phyloP scores from a whole-genome alignment of 768 basidiomycete genomes.

The Tephrocybe sp. region DNA sequence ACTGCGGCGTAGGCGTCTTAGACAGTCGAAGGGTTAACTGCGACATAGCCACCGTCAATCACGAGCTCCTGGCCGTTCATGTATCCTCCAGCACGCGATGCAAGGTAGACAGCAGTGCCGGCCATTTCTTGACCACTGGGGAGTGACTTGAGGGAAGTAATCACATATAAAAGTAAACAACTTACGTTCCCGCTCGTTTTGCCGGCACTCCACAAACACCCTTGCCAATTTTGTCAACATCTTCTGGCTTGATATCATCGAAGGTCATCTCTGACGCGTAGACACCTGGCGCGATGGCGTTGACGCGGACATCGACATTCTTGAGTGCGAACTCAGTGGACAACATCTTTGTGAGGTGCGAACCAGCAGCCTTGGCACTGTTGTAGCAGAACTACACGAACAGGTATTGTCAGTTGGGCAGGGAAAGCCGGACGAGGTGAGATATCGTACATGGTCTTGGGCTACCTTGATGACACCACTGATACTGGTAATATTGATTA shows the following conservation, averaged over 20 bases:
- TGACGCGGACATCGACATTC: constrained; percentile 65
- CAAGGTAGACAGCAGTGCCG: constrained; percentile 74
- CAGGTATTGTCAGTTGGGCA: not conserved
- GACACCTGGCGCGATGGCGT: constrained; percentile 73
- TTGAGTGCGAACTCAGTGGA: constrained; percentile 74
- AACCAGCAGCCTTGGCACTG: constrained; percentile 73
- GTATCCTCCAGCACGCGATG: constrained; percentile 69
- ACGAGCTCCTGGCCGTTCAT: constrained; percentile 77
- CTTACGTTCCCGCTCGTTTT: constrained; percentile 40
- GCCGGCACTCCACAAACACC: constrained; percentile 54
- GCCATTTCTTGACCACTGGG: constrained; percentile 69
- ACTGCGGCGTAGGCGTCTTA: constrained; percentile 19
- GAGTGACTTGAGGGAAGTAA: not conserved
- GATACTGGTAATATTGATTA: constrained; percentile 78
- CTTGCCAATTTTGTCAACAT: constrained; percentile 51
- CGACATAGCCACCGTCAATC: constrained; percentile 71
- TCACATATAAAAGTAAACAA: not conserved
- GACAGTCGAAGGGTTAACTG: constrained; percentile 63
- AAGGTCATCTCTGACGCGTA: constrained; percentile 76
- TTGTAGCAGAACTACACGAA: constrained; percentile 71
- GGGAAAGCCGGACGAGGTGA: too few relatives aligned
- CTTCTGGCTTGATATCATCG: constrained; percentile 36
- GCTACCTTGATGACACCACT: constrained; percentile 69
- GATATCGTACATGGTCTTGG: constrained; percentile 74
- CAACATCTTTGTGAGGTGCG: constrained; percentile 75